Base-by-base conservation (phyloP, 345 rosid genomes). In the Camelina neglecta region DNA sequence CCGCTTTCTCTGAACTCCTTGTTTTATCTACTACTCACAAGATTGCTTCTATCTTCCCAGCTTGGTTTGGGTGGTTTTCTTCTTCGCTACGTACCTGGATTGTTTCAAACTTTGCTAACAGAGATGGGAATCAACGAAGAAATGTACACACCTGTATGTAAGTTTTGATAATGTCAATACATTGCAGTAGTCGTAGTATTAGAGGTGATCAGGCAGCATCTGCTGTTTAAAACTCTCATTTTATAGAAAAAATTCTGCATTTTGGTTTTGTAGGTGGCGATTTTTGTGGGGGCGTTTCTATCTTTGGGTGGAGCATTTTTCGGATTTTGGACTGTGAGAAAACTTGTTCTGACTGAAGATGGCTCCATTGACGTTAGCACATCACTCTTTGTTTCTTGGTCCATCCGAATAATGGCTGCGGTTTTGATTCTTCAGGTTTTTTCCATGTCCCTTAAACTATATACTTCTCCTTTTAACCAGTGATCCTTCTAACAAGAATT, bases 121-220 rank as follows among this genome's bases (percentile, higher is more conserved):
- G 99, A 90, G 84, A 79, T 90, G 79, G 97, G 99, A 72, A 84
- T 94, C 79, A 84, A 83, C 15, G 97, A 94, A 89, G 98, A 92
- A 80, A 88, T 92, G 97, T 88, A 90, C 84, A 86, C 89, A 79
- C 99, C 99, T 90, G 99, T 93, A 93, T 85, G 98, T 86, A 89
- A 89, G 90, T 94, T 86, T 74, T 79, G 82, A 38, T 79, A 45
- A 7, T 20, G 78, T 57, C 71, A 53, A 42, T 78, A 65, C 42
- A 50, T 60, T 45, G 18, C 35, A 57, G 33, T 16, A 29, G 9
- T 39, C 21, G 49, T 60, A 11, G 11, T 11, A 7, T n/a, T 41
- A 39, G 67, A 15, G 23, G 0, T 41, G 7, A 21, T 7, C 7
- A 41, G 66, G 42, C 50, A 12, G 61, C 16, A 1, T 57, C 9